These are phyloP conservation scores for Sechiopsis laciniata DNA, from an alignment of 306 rosid genomes.

Conservation along the genomic window DNA sequence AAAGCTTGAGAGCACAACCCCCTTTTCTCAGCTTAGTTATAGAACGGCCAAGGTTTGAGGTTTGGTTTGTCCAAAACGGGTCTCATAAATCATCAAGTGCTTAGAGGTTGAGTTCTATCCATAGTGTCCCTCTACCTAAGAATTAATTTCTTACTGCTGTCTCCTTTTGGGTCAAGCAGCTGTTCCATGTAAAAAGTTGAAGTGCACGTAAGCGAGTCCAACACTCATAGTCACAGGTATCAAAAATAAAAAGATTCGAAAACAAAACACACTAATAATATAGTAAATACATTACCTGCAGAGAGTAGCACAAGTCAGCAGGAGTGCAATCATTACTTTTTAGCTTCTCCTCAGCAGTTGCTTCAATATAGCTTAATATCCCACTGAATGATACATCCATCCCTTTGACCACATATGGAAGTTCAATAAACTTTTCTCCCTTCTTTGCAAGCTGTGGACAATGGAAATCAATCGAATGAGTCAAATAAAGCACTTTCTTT, in stretches of 20 bases:
- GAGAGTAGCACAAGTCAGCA: conserved; percentile 89
- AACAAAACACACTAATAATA: background rate
- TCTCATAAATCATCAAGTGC: too few relatives aligned
- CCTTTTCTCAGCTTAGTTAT: too few relatives aligned
- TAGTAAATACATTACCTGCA: conserved; percentile 47
- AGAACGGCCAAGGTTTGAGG: too few relatives aligned
- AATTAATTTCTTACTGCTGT: too few relatives aligned
- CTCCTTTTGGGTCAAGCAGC: too few relatives aligned
- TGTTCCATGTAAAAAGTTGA: too few relatives aligned
- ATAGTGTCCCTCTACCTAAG: too few relatives aligned
- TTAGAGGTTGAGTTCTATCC: too few relatives aligned
- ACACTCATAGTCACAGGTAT: too few relatives aligned
- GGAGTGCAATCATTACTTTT: conserved; percentile 80
- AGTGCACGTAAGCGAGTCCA: too few relatives aligned
- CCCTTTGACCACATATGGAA: conserved; percentile 89
- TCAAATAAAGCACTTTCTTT: conserved; percentile 10
- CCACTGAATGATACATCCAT: conserved; percentile 96
- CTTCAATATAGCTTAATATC: conserved; percentile 75
- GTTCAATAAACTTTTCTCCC: conserved; percentile 69
- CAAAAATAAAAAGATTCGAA: background rate
- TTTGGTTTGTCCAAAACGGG: too few relatives aligned
- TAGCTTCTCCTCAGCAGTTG: conserved; percentile 72
- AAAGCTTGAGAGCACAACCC: too few relatives aligned
- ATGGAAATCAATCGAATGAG: conserved; percentile 20
- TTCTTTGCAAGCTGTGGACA: conserved; percentile 71